Evolutionary conservation across 495 filamentous ascomycete genomes (phyloP).

Genomic region (Aspergillus hancockii): DNA sequence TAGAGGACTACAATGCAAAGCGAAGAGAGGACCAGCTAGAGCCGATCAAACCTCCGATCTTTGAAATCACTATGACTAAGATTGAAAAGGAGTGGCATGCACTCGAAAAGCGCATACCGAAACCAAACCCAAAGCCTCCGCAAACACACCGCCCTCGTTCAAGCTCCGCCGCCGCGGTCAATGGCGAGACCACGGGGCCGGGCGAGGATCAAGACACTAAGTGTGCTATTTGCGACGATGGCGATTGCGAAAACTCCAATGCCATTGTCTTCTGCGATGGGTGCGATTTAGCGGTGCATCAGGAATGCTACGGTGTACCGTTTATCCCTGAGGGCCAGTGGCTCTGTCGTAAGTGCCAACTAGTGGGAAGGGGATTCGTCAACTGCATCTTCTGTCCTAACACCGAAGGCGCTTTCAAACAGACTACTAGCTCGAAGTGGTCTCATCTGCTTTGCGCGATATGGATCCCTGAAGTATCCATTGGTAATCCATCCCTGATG

Average conservation of each 20-base stretch:
- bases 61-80: slow-evolving; percentile 97
- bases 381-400: slow-evolving; percentile 99
- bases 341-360: slow-evolving; percentile 95
- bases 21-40: slow-evolving; percentile 72
- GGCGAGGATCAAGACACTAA: slow-evolving; percentile 97
- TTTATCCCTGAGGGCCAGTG: slow-evolving; percentile 99
- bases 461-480: slow-evolving; percentile 95
- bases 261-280: slow-evolving; percentile 99
- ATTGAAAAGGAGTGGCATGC: slow-evolving; percentile 99
- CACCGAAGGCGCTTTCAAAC: slow-evolving; percentile 96
- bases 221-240: slow-evolving; percentile 96
- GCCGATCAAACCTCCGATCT: slow-evolving; percentile 84
- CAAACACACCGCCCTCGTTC: slow-evolving; percentile 88
- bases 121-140: slow-evolving; percentile 91
- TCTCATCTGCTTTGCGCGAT: slow-evolving; percentile 94
- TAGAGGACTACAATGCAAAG: slow-evolving; percentile 78
- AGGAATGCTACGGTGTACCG: slow-evolving; percentile 98
- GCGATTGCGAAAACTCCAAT: slow-evolving; percentile 99
- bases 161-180: slow-evolving; percentile 88
- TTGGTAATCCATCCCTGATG: slow-evolving; percentile 97
- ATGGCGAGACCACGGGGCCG: slow-evolving; percentile 75
- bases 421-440: slow-evolving; percentile 93
- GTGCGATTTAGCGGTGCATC: slow-evolving; percentile 95
- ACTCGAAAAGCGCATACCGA: slow-evolving; percentile 93
- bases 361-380: slow-evolving; percentile 88